Evolutionary conservation across 352 stramenopile species (phyloP), one percentile per base, ranked within the genome.

Genomic region (Phytophthora cryptogea): DNA sequence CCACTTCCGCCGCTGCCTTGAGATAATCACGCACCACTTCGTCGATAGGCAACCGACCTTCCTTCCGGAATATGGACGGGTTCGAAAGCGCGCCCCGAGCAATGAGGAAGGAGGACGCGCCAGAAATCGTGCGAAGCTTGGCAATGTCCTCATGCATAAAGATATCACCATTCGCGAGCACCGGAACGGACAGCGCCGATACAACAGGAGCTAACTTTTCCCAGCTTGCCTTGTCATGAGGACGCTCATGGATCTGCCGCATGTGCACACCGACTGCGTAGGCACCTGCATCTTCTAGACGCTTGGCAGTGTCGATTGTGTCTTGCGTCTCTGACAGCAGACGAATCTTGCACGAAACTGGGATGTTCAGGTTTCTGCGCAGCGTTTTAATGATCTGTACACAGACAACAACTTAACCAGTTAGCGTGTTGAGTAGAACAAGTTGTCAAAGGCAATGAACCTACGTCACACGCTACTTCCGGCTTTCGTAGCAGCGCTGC

Each of bases 111-210:
- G 82, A 94, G 16, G 70, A 79, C 30, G 74, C 81, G 3, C 83
- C 81, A 1, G 82, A 93, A 41, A 79, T 56, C n/a, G 72, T 61
- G 10, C 74, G 72, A 16, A 96, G 71, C 43, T 74, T 78, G 2
- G 68, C 55, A 9, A 96, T 76, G 53, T 95, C 80, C 7, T 88
- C 83, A 49, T 87, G 74, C 23, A 54, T 72, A 47, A 91, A 96
- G 13, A 96, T 78, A 47, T 97, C 89, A n/a, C 89, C 89, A 51
- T 97, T 97, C 10, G 86, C 89, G 8, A 97, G 63, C 26, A 97
- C 74, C 28, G 89, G 89, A 9, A 97, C 81, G 4, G 69, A 76
- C 1, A 97, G 44, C 17, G 88, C 78, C 33, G 81, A 85, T 26
- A 89, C 78, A 14, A 95, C 68, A 8, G 82, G 78, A 5, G 72